Base-by-base conservation (phyloP, 2,329 filamentous ascomycete species). In the Kalaharituber pfeilii region DNA sequence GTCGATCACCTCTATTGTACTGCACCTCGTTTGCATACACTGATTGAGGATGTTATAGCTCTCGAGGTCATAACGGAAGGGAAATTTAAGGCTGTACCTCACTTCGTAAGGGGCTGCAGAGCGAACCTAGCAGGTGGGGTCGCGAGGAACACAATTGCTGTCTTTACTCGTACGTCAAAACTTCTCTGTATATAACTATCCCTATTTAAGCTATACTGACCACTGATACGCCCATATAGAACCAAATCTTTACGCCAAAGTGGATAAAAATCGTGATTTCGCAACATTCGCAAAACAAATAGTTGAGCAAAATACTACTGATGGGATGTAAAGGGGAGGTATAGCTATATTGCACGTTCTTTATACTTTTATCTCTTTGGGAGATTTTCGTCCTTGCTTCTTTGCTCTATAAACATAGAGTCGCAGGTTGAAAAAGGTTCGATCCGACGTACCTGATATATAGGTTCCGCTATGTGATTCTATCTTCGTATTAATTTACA, bases 1-100 rank as follows among this genome's bases (percentile, higher is more conserved):
- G 25, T 28, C 13, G 6, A 50, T 27, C 18, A 27, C 25, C 13
- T n/a, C 2, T 22, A 27, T 50, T 28, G 3, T 47, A 47, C 15
- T 22, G 18, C 25, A 47, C 25, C 42, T 36, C 30, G 30, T 36
- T 36, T 36, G 30, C n/a, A n/a, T 36, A 18, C n/a, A n/a, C 42
- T 50, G n/a, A 50, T 13, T 28, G 25, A 50, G n/a, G 9, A 18
- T 50, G 28, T 15, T 28, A 29, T 50, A 50, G 82, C 89, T 0
- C 72, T 98, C 51, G 83, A 96, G 69, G 75, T 86, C 55, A 95
- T 98, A 66, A 96, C 89, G 0, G 73, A 77, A n/a, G 91, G 91
- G 8, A 80, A 78, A 65, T 94, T 98, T 73, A 86, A 83, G 69
- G 91, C 91, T 1, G 91, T 96, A 57, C 89, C 91, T 61, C 91